phyloP scores from a whole-genome alignment of 257 asterid species.

The Pogostemon cablin region DNA sequence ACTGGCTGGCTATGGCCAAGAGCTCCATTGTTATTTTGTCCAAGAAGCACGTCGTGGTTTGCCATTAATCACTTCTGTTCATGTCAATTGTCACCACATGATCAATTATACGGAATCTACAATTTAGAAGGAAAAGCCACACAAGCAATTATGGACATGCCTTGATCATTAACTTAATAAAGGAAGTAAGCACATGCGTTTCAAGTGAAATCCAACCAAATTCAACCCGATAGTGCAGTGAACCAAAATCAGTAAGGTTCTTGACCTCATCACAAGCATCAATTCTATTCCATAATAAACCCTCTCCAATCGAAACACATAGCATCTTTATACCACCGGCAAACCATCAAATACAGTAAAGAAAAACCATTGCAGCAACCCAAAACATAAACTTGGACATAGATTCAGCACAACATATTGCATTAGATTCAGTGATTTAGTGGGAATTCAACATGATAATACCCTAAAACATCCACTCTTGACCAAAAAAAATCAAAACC shows the following conservation, averaged over 20 bases:
- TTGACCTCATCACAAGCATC: neutral
- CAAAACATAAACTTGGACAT: conserved; percentile 1
- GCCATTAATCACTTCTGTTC: conserved; percentile 45
- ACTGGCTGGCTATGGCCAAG: conserved; percentile 60
- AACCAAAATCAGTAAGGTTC: neutral
- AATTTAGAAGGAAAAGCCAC: conserved; percentile 5
- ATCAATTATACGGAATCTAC: conserved; percentile 3
- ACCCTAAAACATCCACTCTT: conserved; percentile 7
- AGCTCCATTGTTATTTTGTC: conserved; percentile 48
- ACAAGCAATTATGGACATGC: conserved; percentile 10
- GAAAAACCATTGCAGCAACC: conserved; percentile 12
- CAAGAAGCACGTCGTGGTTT: conserved; percentile 59
- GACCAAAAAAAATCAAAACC: conserved; percentile 19
- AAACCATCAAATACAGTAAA: neutral
- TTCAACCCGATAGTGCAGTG: neutral
- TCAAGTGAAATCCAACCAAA: conserved; percentile 8
- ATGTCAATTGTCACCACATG: neutral
- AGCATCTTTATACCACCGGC: neutral
- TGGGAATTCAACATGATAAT: neutral
- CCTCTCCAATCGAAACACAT: neutral
- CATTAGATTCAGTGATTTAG: conserved; percentile 10
- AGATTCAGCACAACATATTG: neutral
- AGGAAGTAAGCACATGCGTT: neutral
- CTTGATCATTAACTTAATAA: conserved; percentile 1
- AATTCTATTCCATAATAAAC: neutral